These are phyloP conservation scores for Cardiosporidium cionae DNA, from an alignment of 169 alveolate species.

Conservation along the genomic window DNA sequence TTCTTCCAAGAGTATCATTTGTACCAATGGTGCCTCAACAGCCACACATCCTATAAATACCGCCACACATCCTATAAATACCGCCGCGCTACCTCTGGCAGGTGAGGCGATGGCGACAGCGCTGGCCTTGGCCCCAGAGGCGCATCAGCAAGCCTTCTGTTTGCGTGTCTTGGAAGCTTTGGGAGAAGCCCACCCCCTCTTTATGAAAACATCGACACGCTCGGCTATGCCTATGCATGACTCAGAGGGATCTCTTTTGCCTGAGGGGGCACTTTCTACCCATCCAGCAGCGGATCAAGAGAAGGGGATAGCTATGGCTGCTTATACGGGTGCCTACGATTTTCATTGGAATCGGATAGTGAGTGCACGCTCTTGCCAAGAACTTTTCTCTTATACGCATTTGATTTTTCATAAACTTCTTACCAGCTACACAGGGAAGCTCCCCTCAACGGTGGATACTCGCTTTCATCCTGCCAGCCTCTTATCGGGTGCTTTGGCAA, in stretches of 20 bases:
- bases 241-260: not conserved
- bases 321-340: not conserved
- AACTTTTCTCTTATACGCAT: not conserved
- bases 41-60: not conserved
- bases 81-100: no score
- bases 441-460: not conserved
- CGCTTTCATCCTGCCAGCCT: not conserved
- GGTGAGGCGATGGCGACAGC: no score
- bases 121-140: no score
- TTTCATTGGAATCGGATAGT: not conserved
- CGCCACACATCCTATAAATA: not conserved
- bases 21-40: no score
- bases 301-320: no score
- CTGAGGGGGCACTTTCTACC: not conserved
- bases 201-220: not conserved
- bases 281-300: no score
- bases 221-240: no score
- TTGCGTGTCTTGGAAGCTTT: not conserved
- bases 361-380: not conserved
- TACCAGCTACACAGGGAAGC: not conserved
- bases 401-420: not conserved
- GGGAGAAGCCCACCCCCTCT: not conserved
- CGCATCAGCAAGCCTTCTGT: not conserved
- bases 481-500: not conserved
- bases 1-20: not conserved